These are phyloP conservation scores for Pueraria montana DNA, from an alignment of 306 rosid genomes.

Conservation along the genomic window DNA sequence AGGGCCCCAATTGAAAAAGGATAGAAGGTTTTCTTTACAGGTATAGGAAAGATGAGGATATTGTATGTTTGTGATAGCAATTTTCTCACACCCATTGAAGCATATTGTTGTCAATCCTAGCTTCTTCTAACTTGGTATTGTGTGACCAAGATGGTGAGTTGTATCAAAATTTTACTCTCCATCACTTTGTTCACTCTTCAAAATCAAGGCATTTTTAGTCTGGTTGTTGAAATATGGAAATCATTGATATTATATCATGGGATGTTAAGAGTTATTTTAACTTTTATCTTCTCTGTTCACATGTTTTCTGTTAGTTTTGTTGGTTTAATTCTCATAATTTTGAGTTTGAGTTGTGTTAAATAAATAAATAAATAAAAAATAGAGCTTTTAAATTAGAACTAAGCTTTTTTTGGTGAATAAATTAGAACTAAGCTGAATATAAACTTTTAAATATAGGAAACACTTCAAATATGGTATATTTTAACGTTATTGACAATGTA, in stretches of 20 bases:
- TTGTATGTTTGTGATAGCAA: slow-evolving; percentile 66
- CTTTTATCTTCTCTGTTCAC: neutral
- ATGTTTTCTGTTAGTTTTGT: no score
- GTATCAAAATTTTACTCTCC: neutral
- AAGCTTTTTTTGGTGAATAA: no score
- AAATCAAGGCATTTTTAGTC: neutral
- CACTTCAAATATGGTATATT: no score
- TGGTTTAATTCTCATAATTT: no score
- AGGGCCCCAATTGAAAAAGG: no score
- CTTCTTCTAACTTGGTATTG: neutral
- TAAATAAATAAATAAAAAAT: no score
- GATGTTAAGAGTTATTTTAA: slow-evolving; percentile 1
- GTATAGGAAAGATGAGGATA: slow-evolving; percentile 55
- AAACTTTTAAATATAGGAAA: no score
- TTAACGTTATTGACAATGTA: no score
- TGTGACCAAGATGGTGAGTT: neutral
- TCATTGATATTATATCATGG: neutral
- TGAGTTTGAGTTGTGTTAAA: no score
- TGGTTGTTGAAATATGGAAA: neutral
- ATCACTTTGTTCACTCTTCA: neutral
- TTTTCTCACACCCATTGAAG: slow-evolving; percentile 59
- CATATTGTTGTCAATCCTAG: slow-evolving; percentile 57
- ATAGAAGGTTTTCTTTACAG: no score
- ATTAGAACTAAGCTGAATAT: no score
- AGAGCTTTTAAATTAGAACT: no score